phyloP scores from a whole-genome alignment of 257 asterid genomes.

The Solanum stenotomum region DNA sequence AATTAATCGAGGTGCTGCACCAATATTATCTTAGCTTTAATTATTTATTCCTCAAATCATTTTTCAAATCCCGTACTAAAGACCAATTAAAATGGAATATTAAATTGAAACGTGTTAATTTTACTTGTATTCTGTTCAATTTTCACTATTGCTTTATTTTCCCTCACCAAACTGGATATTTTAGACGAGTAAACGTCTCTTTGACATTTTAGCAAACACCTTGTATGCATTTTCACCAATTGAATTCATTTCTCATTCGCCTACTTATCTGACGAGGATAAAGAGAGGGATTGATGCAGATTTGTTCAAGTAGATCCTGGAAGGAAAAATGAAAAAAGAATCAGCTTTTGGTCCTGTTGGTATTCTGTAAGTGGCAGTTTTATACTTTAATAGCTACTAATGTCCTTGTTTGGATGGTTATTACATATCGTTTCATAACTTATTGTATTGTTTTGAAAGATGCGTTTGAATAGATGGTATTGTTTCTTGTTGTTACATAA shows the following conservation, averaged over 20 bases:
- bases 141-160: background rate
- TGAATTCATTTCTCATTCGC: background rate
- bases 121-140: background rate
- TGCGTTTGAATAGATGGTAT: background rate
- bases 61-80: background rate
- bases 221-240: slow-evolving; percentile 22
- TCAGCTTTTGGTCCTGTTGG: background rate
- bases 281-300: background rate
- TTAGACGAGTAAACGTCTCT: background rate
- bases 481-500: background rate
- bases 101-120: background rate
- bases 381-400: background rate
- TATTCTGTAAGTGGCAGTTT: background rate
- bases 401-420: background rate
- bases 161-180: background rate
- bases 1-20: too few relatives aligned
- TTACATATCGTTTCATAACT: background rate
- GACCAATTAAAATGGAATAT: background rate
- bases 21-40: too few relatives aligned
- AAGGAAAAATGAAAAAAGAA: background rate
- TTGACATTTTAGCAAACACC: slow-evolving; percentile 38
- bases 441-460: background rate
- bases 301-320: background rate
- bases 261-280: background rate
- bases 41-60: background rate